phyloP scores from a whole-genome alignment of 2,329 filamentous ascomycete genomes.

The Celoporthe dispersa region DNA sequence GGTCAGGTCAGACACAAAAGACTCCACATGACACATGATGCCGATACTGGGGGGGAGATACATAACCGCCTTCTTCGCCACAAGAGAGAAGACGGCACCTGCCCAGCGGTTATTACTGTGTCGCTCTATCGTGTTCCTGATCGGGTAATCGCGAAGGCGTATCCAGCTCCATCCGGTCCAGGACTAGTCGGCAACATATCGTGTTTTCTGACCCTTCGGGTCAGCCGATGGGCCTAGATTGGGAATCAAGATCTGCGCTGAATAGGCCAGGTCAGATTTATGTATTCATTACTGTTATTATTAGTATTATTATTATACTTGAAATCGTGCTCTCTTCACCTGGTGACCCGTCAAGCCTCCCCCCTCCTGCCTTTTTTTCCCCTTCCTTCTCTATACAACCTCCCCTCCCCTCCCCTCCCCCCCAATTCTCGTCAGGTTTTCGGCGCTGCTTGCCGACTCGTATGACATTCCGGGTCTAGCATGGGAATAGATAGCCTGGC shows the following conservation, averaged over 20 bases:
- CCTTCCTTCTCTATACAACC: neutral
- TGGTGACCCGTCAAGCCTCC: neutral
- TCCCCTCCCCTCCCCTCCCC: neutral
- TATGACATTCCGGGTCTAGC: neutral
- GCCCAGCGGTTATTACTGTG: neutral
- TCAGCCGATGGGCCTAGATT: slow-evolving; percentile 1
- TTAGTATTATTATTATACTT: neutral
- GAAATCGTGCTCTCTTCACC: neutral
- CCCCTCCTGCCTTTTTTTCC: neutral
- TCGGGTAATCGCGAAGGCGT: neutral
- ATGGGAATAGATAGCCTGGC: slow-evolving; percentile 3
- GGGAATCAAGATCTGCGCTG: neutral
- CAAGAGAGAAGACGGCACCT: neutral
- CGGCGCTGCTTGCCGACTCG: neutral
- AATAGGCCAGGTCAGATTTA: neutral
- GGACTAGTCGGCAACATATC: slow-evolving; percentile 4
- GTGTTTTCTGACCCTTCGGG: neutral
- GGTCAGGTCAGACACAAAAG: neutral
- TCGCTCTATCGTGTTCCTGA: neutral
- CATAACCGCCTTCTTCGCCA: neutral
- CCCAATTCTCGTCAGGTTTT: neutral
- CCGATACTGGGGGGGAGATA: neutral
- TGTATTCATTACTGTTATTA: neutral
- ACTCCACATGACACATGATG: neutral
- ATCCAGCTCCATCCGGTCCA: neutral